A percentile compares a stretch with the other conserved stretches of the same genome.
Evolutionary conservation across 352 stramenopile species (phyloP).

Genomic region (Thraustotheca clavata): DNA sequence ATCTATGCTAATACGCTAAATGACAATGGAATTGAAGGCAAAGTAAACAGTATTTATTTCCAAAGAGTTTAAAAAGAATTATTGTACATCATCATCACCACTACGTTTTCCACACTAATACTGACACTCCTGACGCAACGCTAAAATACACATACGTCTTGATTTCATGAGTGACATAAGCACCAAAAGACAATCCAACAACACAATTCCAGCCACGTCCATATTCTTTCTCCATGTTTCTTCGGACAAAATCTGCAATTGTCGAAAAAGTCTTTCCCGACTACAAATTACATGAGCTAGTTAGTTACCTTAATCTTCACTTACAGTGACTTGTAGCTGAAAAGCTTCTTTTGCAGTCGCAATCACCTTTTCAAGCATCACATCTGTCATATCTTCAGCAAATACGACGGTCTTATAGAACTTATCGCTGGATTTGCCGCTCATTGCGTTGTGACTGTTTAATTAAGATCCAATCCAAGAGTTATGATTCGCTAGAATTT

Average conservation of each 20-base stretch:
- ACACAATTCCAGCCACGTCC: slow-evolving; percentile 90
- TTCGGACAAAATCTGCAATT: slow-evolving; percentile 86
- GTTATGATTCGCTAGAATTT: neutral
- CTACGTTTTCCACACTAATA: slow-evolving; percentile 88
- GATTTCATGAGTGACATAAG: slow-evolving; percentile 93
- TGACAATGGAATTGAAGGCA: no score
- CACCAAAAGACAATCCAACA: slow-evolving; percentile 86
- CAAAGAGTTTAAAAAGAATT: no score
- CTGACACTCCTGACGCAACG: slow-evolving; percentile 84
- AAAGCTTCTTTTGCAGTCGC: slow-evolving; percentile 86
- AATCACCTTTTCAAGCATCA: slow-evolving; percentile 88
- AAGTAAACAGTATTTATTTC: no score
- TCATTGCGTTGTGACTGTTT: slow-evolving; percentile 5
- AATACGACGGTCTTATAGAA: slow-evolving; percentile 91
- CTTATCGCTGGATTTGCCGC: slow-evolving; percentile 68
- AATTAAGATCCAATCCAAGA: neutral
- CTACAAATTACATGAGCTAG: slow-evolving; percentile 24
- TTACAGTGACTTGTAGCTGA: slow-evolving; percentile 77
- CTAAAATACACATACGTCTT: slow-evolving; percentile 95
- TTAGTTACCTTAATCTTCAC: slow-evolving; percentile 7
- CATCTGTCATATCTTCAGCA: slow-evolving; percentile 92
- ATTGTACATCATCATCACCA: no score
- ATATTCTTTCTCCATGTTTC: slow-evolving; percentile 91
- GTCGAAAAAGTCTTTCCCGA: slow-evolving; percentile 89
- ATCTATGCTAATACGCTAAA: no score